These are phyloP conservation scores for Aristolochia contorta DNA, from an alignment of 164 flowering plant species.

Conservation along the genomic window DNA sequence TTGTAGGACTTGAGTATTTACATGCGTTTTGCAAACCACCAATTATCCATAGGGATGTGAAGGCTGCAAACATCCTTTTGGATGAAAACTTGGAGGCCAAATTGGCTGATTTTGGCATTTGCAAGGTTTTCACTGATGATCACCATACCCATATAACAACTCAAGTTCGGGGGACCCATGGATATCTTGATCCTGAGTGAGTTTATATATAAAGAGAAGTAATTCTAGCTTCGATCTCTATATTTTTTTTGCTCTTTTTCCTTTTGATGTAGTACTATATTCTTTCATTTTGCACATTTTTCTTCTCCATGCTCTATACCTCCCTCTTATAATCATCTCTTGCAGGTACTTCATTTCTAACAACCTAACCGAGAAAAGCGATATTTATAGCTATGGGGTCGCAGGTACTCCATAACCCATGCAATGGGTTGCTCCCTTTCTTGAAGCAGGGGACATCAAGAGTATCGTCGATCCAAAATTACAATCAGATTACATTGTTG, in stretches of 20 bases:
- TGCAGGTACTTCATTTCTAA: slow-evolving; percentile 1
- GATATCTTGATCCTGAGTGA: slow-evolving; percentile 9
- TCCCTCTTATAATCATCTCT: neutral
- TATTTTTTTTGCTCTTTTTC: neutral
- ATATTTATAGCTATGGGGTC: slow-evolving; percentile 2
- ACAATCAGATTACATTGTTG: neutral
- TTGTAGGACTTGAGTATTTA: no score
- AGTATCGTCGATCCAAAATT: neutral
- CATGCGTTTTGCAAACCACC: neutral
- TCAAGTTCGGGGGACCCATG: slow-evolving; percentile 3
- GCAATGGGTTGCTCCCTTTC: neutral
- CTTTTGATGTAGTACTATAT: neutral
- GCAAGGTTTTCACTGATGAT: slow-evolving; percentile 3
- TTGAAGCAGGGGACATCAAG: neutral
- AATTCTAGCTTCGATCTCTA: no score
- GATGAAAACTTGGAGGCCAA: no score
- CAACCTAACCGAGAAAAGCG: slow-evolving; percentile 4
- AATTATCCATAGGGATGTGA: slow-evolving; percentile 4
- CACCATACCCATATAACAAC: neutral
- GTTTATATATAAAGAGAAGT: no score
- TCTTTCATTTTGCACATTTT: neutral
- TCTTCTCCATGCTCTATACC: no score
- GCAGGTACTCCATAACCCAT: neutral
- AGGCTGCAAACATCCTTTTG: no score
- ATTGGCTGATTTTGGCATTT: no score